Evolutionary conservation across 306 rosid species (phyloP), one percentile per base, ranked within the genome.

Genomic region (Gillenia trifoliata): DNA sequence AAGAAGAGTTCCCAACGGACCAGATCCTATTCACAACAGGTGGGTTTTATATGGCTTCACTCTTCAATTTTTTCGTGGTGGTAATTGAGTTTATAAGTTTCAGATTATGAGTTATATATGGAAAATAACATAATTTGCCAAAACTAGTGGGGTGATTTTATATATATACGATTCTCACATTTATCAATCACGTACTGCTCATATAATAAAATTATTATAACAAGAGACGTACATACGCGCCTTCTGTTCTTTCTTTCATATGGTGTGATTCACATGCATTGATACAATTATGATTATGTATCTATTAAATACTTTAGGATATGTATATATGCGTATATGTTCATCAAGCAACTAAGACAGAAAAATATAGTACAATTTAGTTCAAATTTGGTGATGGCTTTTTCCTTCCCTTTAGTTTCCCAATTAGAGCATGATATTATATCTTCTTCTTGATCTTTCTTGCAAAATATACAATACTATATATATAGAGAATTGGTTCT

Each of bases 11-110:
- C 97, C 98, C 26, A 91, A 91, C 71, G 98, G 98, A 33, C 96
- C 97, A 49, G 97, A 93, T 87, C 97, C 98, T 25, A 93, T 93
- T 77, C 98, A 93, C 72, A 93, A 93, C 93, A 93, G 98, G 98
- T 93, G 75, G 13, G 25, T 17, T 62, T 3, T 22, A 2, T 74
- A 17, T 23, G 9, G 3, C 59, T 75, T 59, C 64, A 29, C 29
- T 59, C 64, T 26, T 59, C 33, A 56, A 10, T 56, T 23, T 23
- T 25, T 56, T 47, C 52, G 20, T 47, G 0, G 62, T 56, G 12
- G 16, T 22, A 22, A 22, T 56, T 9, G 15, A 56, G 52, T 47
- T 56, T 55, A 9, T 22, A 9, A 10, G 25, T 56, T 23, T 4
- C 10, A 23, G 62, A 23, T 11, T 55, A 55, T 8, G 61, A 11